These are phyloP conservation scores for Pichia gijzeniarum DNA, from an alignment of 805 yeast species.

Conservation along the genomic window DNA sequence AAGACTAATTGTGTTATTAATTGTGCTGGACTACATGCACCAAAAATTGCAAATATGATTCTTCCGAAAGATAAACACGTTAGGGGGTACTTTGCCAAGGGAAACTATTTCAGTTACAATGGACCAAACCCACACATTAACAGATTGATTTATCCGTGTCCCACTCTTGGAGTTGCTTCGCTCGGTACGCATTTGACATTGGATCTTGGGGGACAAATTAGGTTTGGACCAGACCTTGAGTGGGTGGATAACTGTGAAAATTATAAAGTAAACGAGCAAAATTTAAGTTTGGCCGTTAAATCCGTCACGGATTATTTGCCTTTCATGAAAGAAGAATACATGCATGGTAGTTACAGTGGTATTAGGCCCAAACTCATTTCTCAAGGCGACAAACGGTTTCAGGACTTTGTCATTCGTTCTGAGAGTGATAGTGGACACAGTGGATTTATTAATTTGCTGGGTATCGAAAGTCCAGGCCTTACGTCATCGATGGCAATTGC, in stretches of 20 bases:
- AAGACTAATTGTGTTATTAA: slow-evolving; percentile 58
- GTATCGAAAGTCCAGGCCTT: slow-evolving; percentile 88
- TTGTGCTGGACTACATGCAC: slow-evolving; percentile 76
- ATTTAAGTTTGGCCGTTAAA: slow-evolving; percentile 47
- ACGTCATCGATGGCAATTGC: slow-evolving; percentile 82
- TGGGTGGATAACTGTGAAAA: slow-evolving; percentile 54
- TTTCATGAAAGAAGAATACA: slow-evolving; percentile 39
- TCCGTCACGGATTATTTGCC: slow-evolving; percentile 65
- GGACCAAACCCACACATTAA: slow-evolving; percentile 35
- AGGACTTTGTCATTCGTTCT: slow-evolving; percentile 58
- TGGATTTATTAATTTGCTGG: slow-evolving; percentile 74
- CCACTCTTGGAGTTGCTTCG: slow-evolving; percentile 63
- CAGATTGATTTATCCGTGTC: slow-evolving; percentile 72
- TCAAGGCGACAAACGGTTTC: slow-evolving; percentile 40
- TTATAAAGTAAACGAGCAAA: slow-evolving; percentile 41
- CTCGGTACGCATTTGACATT: slow-evolving; percentile 85
- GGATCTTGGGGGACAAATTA: slow-evolving; percentile 70
- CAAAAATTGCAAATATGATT: slow-evolving; percentile 60
- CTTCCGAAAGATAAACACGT: slow-evolving; percentile 50
- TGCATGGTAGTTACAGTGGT: slow-evolving; percentile 70
- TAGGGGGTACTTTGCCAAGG: slow-evolving; percentile 69
- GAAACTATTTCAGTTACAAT: slow-evolving; percentile 62
- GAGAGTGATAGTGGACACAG: slow-evolving; percentile 26
- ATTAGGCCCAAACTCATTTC: slow-evolving; percentile 72
- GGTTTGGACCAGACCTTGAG: slow-evolving; percentile 87